A percentile compares a stretch with the other conserved stretches of the same genome.
Conservation (phyloP, 2,329 filamentous ascomycete species). For the Capronia epimyces region DNA sequence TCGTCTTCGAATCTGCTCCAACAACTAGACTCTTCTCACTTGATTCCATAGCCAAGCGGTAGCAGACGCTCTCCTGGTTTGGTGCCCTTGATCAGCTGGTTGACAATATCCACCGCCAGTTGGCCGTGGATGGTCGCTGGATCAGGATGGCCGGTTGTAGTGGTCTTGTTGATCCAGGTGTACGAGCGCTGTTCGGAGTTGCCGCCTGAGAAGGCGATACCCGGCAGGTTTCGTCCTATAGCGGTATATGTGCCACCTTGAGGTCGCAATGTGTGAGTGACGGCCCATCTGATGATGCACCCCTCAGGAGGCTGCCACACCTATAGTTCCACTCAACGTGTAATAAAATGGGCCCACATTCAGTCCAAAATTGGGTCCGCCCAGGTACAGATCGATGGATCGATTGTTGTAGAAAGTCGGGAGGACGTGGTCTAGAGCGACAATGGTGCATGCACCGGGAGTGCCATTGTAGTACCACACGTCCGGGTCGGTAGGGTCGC, state of each 20-base stretch:
- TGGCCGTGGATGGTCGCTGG: conserved; percentile 43
- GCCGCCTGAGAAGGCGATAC: conserved; percentile 46
- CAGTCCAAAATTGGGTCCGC: conserved; percentile 53
- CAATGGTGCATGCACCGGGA: conserved; percentile 51
- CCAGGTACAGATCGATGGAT: conserved; percentile 51
- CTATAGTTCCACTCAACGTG: conserved; percentile 46
- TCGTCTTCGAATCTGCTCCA: too few species aligned
- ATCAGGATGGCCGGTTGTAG: conserved; percentile 33
- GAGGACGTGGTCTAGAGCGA: conserved; percentile 53
- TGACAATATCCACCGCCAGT: conserved; percentile 42
- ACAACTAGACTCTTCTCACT: conserved; percentile 10
- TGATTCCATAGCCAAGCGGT: conserved; percentile 48
- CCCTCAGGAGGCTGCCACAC: neutral
- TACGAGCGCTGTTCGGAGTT: conserved; percentile 42
- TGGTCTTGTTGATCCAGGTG: conserved; percentile 40
- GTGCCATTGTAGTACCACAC: conserved; percentile 61
- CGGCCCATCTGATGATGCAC: too few species aligned
- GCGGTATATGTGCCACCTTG: conserved; percentile 49
- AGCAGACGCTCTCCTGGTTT: conserved; percentile 33
- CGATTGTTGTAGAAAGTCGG: conserved; percentile 46
- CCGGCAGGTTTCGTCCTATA: conserved; percentile 46
- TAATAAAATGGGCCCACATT: conserved; percentile 53
- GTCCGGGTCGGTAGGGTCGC: conserved; percentile 48
- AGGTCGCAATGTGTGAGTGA: neutral
- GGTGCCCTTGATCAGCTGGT: conserved; percentile 41